phyloP scores from a whole-genome alignment of 176 grass and related monocot genomes.

The Poa annua region DNA sequence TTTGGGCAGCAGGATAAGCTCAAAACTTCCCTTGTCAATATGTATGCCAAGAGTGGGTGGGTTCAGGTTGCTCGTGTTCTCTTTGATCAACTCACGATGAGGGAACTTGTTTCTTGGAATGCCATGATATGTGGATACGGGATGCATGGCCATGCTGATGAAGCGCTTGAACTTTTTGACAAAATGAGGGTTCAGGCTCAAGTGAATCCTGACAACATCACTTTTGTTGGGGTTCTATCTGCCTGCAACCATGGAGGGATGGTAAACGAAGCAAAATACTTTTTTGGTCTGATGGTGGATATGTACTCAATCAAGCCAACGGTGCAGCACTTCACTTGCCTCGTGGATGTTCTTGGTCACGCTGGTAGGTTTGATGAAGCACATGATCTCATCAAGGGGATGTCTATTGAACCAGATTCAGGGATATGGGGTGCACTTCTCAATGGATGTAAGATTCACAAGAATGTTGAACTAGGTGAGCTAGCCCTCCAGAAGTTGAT shows the following conservation, averaged over 20 bases:
- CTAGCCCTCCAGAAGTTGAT: slow-evolving; percentile 71
- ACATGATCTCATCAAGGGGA: slow-evolving; percentile 60
- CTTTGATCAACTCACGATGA: slow-evolving; percentile 61
- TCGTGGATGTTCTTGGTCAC: slow-evolving; percentile 78
- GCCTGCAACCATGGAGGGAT: slow-evolving; percentile 75
- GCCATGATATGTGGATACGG: slow-evolving; percentile 82
- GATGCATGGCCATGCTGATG: slow-evolving; percentile 66
- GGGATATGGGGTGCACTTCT: slow-evolving; percentile 77
- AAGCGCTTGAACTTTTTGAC: slow-evolving; percentile 57
- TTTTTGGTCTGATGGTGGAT: slow-evolving; percentile 64
- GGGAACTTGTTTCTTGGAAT: slow-evolving; percentile 73
- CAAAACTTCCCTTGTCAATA: slow-evolving; percentile 72
- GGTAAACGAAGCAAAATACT: slow-evolving; percentile 60
- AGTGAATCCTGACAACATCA: slow-evolving; percentile 65
- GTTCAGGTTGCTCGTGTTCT: slow-evolving; percentile 58
- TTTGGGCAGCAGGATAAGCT: slow-evolving; percentile 65
- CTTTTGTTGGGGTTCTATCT: slow-evolving; percentile 71
- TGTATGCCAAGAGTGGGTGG: slow-evolving; percentile 80
- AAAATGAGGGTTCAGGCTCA: slow-evolving; percentile 53
- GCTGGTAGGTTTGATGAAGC: slow-evolving; percentile 66
- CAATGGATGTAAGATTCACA: slow-evolving; percentile 79
- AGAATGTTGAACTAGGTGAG: slow-evolving; percentile 67
- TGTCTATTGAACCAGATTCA: slow-evolving; percentile 69
- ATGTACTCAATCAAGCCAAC: slow-evolving; percentile 56
- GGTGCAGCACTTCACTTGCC: slow-evolving; percentile 76